Evolutionary conservation across 1,139 yeast genomes (phyloP).

Genomic region (Blastobotrys raffinosifermentans): DNA sequence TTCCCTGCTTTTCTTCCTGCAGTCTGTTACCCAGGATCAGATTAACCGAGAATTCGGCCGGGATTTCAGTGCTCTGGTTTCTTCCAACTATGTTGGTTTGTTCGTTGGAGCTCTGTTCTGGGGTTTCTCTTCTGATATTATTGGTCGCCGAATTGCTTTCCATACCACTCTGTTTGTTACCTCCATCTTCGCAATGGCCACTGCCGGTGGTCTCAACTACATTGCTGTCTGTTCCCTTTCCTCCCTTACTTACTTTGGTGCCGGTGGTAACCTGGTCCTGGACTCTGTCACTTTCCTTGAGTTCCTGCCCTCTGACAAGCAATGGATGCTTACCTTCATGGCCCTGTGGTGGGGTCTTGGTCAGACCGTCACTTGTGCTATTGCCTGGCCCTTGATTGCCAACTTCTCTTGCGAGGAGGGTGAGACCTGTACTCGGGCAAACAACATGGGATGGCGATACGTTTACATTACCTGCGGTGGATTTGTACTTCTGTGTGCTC

Average conservation of each 20-base stretch:
- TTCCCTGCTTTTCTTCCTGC: constrained; percentile 48
- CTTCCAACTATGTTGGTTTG: constrained; percentile 40
- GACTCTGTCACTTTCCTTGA: constrained; percentile 59
- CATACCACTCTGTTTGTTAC: constrained; percentile 47
- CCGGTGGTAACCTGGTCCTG: constrained; percentile 56
- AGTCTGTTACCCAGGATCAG: constrained; percentile 37
- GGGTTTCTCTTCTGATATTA: constrained; percentile 55
- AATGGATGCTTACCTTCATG: constrained; percentile 50
- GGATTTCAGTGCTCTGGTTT: constrained; percentile 36
- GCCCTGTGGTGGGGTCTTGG: constrained; percentile 63
- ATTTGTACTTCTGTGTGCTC: constrained; percentile 45
- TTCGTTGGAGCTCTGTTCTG: constrained; percentile 51
- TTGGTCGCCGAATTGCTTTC: constrained; percentile 54
- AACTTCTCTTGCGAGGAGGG: constrained; percentile 40
- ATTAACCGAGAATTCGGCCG: constrained; percentile 23
- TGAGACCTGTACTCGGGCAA: constrained; percentile 40
- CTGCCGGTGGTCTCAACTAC: constrained; percentile 46
- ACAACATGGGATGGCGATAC: constrained; percentile 59
- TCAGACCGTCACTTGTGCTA: constrained; percentile 48
- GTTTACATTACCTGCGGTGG: constrained; percentile 50
- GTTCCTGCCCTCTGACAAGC: constrained; percentile 48
- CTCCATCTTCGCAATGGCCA: constrained; percentile 46
- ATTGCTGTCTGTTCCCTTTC: constrained; percentile 47
- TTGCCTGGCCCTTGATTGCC: constrained; percentile 54
- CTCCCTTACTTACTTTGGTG: constrained; percentile 29